Percentiles rank a stretch among this genome's conserved stretches.
phyloP scores from a whole-genome alignment of 2,329 filamentous ascomycete genomes.

The Colletotrichum acutatum region DNA sequence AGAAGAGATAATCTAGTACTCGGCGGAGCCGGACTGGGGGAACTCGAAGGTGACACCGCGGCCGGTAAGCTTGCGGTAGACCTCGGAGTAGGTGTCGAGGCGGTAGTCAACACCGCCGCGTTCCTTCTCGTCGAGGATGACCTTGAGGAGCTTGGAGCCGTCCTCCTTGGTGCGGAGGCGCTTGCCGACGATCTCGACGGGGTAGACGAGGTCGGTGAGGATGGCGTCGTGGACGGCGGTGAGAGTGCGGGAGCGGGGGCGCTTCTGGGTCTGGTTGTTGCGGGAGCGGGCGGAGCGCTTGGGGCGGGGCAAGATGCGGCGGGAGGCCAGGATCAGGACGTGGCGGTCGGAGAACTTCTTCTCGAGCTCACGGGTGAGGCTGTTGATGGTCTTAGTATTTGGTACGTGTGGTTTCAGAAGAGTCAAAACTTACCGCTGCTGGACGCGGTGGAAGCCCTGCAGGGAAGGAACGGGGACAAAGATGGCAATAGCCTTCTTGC shows the following conservation, averaged over 20 bases:
- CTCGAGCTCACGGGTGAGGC: constrained; percentile 99
- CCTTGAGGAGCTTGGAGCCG: constrained; percentile 98
- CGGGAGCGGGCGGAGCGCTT: constrained; percentile 98
- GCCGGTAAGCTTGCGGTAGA: constrained; percentile 98
- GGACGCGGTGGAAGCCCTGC: constrained; percentile 98
- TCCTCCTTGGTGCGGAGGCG: constrained; percentile 98
- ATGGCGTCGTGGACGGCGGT: constrained; percentile 99
- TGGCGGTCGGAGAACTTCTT: constrained; percentile 99
- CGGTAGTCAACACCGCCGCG: constrained; percentile 99
- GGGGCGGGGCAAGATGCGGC: constrained; percentile 97
- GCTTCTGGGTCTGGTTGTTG: constrained; percentile 98
- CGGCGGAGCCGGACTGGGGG: constrained; percentile 81
- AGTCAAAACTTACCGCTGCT: constrained; percentile 98
- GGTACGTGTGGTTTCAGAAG: too few species aligned
- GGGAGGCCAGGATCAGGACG: constrained; percentile 98
- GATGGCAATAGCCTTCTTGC: constrained; percentile 99
- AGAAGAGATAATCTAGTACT: constrained; percentile 71
- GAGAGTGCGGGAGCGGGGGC: constrained; percentile 95
- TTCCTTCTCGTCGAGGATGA: constrained; percentile 99
- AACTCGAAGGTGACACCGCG: constrained; percentile 99
- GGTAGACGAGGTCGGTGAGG: constrained; percentile 97
- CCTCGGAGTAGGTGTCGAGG: constrained; percentile 99
- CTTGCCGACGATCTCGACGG: constrained; percentile 99
- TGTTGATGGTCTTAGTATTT: constrained; percentile 51
- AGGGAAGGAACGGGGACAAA: constrained; percentile 99